Evolutionary conservation across 176 grass and related monocot species (phyloP), one percentile per base, ranked within the genome.

Genomic region (Zoysia japonica): DNA sequence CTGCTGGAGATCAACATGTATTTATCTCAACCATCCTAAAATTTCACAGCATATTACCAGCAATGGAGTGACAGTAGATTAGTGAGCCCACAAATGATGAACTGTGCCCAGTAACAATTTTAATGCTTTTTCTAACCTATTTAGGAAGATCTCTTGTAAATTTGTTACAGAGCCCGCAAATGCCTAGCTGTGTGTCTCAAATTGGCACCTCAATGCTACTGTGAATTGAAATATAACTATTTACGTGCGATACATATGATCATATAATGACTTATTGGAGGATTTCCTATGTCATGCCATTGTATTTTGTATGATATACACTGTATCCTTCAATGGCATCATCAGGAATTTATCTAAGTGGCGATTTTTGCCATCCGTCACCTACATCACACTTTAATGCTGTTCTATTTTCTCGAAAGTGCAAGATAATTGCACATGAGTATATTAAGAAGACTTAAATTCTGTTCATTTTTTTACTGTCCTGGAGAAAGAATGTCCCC

Each of bases 281-380:
- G 9, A 56, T 80, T 71, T 7, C 74, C 11, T 65, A 65, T 75
- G 50, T 74, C n/a, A 3, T 85, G 61, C 47, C 66, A 61, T 51
- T 81, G 61, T 81, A 65, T 49, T 9, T 36, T 66, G 17, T 66
- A 40, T 11, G 43, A 41, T 83, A 40, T 14, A 59, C 7, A 67
- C 13, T 73, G 14, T 59, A 15, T 82, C 73, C 28, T 74, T 57
- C 9, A 65, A 36, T 67, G 59, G 19, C 48, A 65, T 40, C 13
- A 65, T 79, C 75, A 56, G 78, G 16, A 59, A 19, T 50, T 67
- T 54, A 43, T 47, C 5, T 47, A 12, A 71, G 8, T 44, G 12
- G 16, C 47, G 43, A 47, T 68, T 2, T 51, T 68, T n/a, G 68
- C 67, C 8, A 57, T 61, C 3, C 5, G 53, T 84, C 2, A 40